phyloP scores from a whole-genome alignment of 2,329 filamentous ascomycete genomes.

The Colletotrichum brevisporum region DNA sequence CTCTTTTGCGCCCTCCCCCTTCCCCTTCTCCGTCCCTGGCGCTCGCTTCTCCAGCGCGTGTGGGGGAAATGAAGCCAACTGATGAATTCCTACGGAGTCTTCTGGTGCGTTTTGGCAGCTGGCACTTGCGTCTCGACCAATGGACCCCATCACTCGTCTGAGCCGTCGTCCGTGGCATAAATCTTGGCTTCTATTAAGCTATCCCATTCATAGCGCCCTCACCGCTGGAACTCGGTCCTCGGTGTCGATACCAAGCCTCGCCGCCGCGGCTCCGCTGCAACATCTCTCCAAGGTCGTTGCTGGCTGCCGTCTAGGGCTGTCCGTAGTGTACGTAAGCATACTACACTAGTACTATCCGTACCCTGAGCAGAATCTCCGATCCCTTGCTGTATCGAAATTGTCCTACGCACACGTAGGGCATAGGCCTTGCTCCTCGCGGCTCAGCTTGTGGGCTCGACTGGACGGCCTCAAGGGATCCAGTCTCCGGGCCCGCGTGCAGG shows the following conservation, averaged over 20 bases:
- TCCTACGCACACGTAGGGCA: no score
- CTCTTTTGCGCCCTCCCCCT: no score
- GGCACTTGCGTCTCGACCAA: not conserved
- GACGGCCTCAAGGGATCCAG: no score
- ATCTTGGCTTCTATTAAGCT: constrained; percentile 29
- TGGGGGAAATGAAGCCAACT: not conserved
- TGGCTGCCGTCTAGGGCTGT: constrained; percentile 14
- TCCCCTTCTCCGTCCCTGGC: not conserved
- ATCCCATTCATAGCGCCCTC: constrained; percentile 27
- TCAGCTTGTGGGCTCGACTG: no score
- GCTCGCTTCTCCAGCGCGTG: not conserved
- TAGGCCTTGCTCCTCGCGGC: no score
- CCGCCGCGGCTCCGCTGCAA: not conserved
- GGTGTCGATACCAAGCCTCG: constrained; percentile 8
- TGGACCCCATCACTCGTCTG: not conserved
- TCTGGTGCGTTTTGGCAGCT: not conserved
- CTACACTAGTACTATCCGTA: no score
- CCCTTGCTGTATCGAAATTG: no score
- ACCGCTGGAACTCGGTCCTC: constrained; percentile 16
- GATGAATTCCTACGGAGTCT: not conserved
- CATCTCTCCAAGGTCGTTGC: constrained; percentile 1
- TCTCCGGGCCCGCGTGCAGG: no score
- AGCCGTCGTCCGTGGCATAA: constrained; percentile 23
- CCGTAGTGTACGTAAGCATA: not conserved
- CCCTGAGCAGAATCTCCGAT: no score